Base-by-base conservation (phyloP, 2,329 filamentous ascomycete species). In the Fusarium newnesense region DNA sequence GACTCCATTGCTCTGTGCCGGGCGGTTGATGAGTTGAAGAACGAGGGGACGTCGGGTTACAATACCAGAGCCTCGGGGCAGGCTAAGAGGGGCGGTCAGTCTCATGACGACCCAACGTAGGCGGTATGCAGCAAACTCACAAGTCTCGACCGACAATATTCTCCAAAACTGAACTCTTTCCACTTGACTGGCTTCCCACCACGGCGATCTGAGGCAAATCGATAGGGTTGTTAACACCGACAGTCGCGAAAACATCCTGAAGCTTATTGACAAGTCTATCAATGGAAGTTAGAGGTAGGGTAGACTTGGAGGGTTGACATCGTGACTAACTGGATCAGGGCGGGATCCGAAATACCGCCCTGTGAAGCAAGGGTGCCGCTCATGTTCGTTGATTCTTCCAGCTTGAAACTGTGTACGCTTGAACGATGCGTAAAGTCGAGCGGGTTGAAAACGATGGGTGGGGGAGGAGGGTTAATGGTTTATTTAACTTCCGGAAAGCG, bases 71-170 rank as follows among this genome's bases (percentile, higher is more conserved):
- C 96, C 96, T 91, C 96, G 94, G 78, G 96, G 96, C 80, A 99
- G 87, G 85, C 96, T 98, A 80, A 42, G 64, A 61, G 64, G 69
- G 54, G 70, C 24, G 54, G 53, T 74, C 50, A 78, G 72, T 67
- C 43, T 54, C 30, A 42, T 52, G 40, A 19, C 49, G 40, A 56
- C 44, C 42, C 30, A 56, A 58, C 46, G 65, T 63, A 67, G 59
- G 58, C 60, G 60, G 64, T 58, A 59, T 64, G 63, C 53, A 64
- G 68, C 36, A 69, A 43, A 88, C 94, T 86, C 88, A 98, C 96
- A 99, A 99, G 86, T 99, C 96, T 87, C 96, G 91, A 67, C 96
- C 96, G 65, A 99, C 96, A 80, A 99, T 99, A 81, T 99, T 99
- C 85, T 99, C 96, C 80, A 99, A 85, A 77, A 99, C 96, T 24